Conservation (phyloP, 352 stramenopile species). For the Phytophthora cryptogea region DNA sequence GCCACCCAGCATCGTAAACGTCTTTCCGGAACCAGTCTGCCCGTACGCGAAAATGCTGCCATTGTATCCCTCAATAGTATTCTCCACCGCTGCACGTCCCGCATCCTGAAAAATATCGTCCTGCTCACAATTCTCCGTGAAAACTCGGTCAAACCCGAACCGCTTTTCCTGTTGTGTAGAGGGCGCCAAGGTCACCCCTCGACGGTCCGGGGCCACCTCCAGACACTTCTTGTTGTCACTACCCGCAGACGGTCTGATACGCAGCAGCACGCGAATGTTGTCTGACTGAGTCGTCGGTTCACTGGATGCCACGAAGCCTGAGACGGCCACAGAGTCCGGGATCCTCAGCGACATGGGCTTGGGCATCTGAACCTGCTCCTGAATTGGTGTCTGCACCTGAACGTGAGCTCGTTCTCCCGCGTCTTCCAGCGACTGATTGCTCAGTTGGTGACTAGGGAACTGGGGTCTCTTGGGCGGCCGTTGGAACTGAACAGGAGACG, state of each 20-base stretch:
- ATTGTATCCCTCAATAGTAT: conserved; percentile 86
- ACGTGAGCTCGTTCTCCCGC: not conserved
- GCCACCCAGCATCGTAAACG: conserved; percentile 86
- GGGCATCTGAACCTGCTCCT: conserved; percentile 2
- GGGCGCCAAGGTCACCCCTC: conserved; percentile 64
- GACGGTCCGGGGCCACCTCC: conserved; percentile 59
- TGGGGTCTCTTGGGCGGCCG: conserved; percentile 28
- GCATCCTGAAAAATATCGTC: conserved; percentile 83
- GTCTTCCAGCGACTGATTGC: conserved; percentile 22
- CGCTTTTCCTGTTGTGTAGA: conserved; percentile 71
- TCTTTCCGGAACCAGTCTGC: conserved; percentile 89
- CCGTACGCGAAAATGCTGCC: conserved; percentile 91
- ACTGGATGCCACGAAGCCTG: conserved; percentile 13
- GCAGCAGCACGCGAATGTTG: conserved; percentile 78
- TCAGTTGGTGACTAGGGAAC: conserved; percentile 14
- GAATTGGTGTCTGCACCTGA: not conserved
- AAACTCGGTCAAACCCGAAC: conserved; percentile 88
- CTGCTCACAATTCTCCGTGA: conserved; percentile 67
- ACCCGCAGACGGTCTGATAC: conserved; percentile 41
- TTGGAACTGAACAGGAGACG: conserved; percentile 23
- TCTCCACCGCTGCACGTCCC: conserved; percentile 77
- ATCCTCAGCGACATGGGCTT: conserved; percentile 1
- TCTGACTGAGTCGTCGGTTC: conserved; percentile 35
- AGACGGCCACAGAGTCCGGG: conserved; percentile 1
- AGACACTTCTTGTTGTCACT: conserved; percentile 51